Evolutionary conservation across 2,329 filamentous ascomycete genomes (phyloP).

Genomic region (Lachnellula hyalina): DNA sequence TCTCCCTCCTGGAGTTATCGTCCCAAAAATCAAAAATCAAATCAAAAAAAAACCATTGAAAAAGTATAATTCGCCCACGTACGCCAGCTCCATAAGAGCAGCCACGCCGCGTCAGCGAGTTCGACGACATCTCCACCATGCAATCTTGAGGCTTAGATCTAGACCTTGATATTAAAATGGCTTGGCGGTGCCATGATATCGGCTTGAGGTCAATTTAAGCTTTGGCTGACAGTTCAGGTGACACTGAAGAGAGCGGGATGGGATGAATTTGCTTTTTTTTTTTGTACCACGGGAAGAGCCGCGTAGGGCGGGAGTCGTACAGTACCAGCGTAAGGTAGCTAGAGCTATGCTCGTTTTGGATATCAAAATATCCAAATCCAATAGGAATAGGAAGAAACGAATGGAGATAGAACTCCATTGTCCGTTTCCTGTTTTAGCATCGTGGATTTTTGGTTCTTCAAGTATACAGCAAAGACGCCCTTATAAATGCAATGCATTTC

Average conservation of each 20-base stretch:
- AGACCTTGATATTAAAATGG: background rate
- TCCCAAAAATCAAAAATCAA: background rate
- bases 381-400: too few relatives aligned
- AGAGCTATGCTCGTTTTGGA: too few relatives aligned
- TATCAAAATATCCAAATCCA: too few relatives aligned
- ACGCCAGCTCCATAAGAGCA: background rate
- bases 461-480: background rate
- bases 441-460: too few relatives aligned
- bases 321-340: too few relatives aligned
- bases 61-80: background rate
- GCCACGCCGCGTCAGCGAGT: background rate
- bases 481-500: background rate
- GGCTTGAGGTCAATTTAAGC: background rate
- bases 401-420: too few relatives aligned
- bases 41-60: background rate
- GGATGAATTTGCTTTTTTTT: too few relatives aligned
- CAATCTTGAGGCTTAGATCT: background rate
- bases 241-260: background rate
- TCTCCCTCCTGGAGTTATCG: too few relatives aligned
- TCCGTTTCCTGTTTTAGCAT: too few relatives aligned
- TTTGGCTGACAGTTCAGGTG: background rate
- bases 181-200: background rate
- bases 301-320: too few relatives aligned
- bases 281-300: too few relatives aligned
- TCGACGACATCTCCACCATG: background rate